Evolutionary conservation across 2,329 filamentous ascomycete species (phyloP), one percentile per base, ranked within the genome.

Genomic region (Penicillium psychrosexuale): DNA sequence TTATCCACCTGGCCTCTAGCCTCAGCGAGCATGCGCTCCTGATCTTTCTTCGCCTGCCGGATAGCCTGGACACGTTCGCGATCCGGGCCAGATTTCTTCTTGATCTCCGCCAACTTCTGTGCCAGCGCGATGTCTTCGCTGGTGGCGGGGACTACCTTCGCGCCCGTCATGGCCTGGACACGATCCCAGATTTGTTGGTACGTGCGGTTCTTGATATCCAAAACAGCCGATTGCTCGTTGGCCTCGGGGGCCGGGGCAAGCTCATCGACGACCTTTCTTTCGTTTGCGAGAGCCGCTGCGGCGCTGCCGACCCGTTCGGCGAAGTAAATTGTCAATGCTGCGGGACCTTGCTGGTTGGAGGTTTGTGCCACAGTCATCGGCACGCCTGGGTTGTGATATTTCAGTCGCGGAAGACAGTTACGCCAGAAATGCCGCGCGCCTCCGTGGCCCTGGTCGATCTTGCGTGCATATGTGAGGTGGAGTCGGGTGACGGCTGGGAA

Each of bases 301-400:
- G 66, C 65, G 12, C 64, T 68, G 57, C 64, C 65, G 42, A 69
- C 54, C 24, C 64, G 53, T 56, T 69, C 69, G 43, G 71, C 68
- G 55, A 76, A 78, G 58, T 76, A 77, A 58, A 77, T 69, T 50
- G 73, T 74, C 61, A 77, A 62, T 36, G 68, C 66, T 30, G 75
- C 67, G 40, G 71, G 71, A 3, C 65, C 69, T 22, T 69, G 72
- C 62, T 84, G 79, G 42, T 86, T 75, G 36, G 72, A 66, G 60
- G 83, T 86, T 56, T 89, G 88, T 72, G 88, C 87, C 66, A 96
- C 84, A 56, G 89, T 86, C 82, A 97, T 95, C 40, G 88, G 84
- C 43, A 97, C 74, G 12, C 85, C 77, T 0, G 94, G 94, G 73
- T 99, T 99, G 81, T 96, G 88, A 78, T 87, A 99, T 81, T 99